A percentile compares a stretch with the other conserved stretches of the same genome.
phyloP scores from a whole-genome alignment of 78 protist species.

The Dictyostelium discoideum region DNA sequence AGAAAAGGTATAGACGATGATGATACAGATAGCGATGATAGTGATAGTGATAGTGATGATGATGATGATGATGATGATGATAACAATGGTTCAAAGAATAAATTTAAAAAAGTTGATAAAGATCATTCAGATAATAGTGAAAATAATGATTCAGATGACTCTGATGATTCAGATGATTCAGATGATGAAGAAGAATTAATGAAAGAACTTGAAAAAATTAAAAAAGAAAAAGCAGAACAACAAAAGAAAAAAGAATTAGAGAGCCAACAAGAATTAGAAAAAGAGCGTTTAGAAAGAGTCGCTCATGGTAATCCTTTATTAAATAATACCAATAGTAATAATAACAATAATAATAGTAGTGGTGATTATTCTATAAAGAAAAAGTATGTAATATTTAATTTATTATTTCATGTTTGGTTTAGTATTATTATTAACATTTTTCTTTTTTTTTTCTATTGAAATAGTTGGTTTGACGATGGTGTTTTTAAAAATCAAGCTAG shows the following conservation, averaged over 20 bases:
- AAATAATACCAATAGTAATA: conserved; percentile 11
- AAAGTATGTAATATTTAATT: conserved; percentile 10
- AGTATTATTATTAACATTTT: neutral
- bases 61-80: neutral
- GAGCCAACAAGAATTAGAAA: conserved; percentile 12
- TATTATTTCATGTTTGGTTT: neutral
- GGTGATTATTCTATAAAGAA: conserved; percentile 44
- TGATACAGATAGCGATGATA: conserved; percentile 66
- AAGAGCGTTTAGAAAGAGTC: conserved; percentile 23
- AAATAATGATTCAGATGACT: conserved; percentile 20
- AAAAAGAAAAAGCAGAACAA: conserved; percentile 57
- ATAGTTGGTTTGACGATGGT: conserved; percentile 68
- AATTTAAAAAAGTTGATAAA: neutral
- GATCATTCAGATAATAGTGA: neutral
- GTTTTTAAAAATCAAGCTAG: conserved; percentile 76
- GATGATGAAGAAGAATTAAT: conserved; percentile 76
- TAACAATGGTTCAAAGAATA: neutral
- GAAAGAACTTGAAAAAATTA: conserved; percentile 64
- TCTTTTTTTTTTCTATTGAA: neutral
- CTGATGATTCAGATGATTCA: conserved; percentile 27
- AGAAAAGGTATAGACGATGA: conserved; percentile 63
- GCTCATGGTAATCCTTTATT: conserved; percentile 55
- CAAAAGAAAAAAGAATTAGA: conserved; percentile 51
- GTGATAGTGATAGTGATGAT: conserved; percentile 13
- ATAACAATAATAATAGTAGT: neutral